phyloP scores from a whole-genome alignment of 1,284 basidiomycete genomes.

The Moesziomyces parantarcticus region DNA sequence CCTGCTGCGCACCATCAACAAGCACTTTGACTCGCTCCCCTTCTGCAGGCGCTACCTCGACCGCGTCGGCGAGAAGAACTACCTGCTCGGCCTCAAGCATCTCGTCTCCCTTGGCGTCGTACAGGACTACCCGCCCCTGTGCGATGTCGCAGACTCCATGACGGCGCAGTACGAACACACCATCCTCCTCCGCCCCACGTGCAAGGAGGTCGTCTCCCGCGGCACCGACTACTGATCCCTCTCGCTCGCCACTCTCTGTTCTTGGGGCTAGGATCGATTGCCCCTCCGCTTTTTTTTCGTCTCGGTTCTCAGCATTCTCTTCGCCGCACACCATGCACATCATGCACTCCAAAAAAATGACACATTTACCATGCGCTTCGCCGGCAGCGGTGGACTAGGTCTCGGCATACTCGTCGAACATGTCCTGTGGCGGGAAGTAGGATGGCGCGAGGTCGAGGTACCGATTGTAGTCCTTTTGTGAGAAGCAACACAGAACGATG shows the following conservation, averaged over 20 bases:
- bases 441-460: slow-evolving; percentile 30
- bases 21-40: slow-evolving; percentile 92
- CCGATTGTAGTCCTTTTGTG: slow-evolving; percentile 41
- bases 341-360: background rate
- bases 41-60: slow-evolving; percentile 94
- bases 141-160: slow-evolving; percentile 72
- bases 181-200: slow-evolving; percentile 63
- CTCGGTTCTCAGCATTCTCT: background rate
- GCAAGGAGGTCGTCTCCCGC: slow-evolving; percentile 85
- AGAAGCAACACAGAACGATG: slow-evolving; percentile 60
- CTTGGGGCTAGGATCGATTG: too few relatives aligned
- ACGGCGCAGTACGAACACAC: slow-evolving; percentile 68
- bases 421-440: slow-evolving; percentile 28
- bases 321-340: background rate
- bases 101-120: slow-evolving; percentile 89
- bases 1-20: slow-evolving; percentile 87
- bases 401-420: slow-evolving; percentile 32
- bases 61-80: slow-evolving; percentile 87
- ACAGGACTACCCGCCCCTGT: slow-evolving; percentile 92
- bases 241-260: too few relatives aligned
- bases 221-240: slow-evolving; percentile 85
- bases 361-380: background rate
- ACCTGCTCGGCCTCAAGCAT: slow-evolving; percentile 87
- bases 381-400: background rate
- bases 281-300: background rate